Base-by-base conservation (phyloP, 495 filamentous ascomycete genomes). In the Podospora anserina region DNA sequence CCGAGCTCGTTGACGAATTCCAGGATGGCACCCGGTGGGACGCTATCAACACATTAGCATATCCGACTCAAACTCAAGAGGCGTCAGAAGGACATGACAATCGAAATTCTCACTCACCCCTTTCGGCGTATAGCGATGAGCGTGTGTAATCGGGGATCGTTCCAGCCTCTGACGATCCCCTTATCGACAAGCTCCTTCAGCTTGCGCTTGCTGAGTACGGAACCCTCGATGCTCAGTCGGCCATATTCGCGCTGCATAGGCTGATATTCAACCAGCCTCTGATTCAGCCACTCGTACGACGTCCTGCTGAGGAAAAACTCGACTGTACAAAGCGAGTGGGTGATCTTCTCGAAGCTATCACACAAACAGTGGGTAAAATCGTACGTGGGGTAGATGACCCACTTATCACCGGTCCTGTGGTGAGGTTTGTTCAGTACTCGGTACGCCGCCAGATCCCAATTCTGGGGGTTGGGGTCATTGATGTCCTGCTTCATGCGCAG, bases 321-420 rank as follows among this genome's bases (percentile, higher is more conserved):
- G 4, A 89, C 91, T 0, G 93, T 97, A 80, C 93, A 97, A 57
- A 97, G 83, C 16, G 89, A 93, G 82, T 96, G 93, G 1, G 93
- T 91, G 75, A 97, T 94, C 30, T 84, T 85, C 80, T 97, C 94
- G 64, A 95, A 91, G 72, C 88, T 90, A 84, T 95, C 93, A 71
- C 90, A 93, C n/a, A 97, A 82, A 69, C 90, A 91, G 79, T 96
- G 70, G 3, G 93, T 91, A 71, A 96, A 94, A 75, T 96, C 94
- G 75, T 97, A 97, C 0, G 93, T 93, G 0, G 93, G 94, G 71
- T 94, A 96, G 59, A 96, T 92, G 72, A 84, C 87, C 91, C 92
- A 97, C 75, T 89, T 85, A 66, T 84, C 78, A 5, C 88, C 89
- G 0, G 93, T 93, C 59, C 89, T 84, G 75, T 89, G 87, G 72